Evolutionary conservation across 1,284 basidiomycete genomes (phyloP).

Genomic region (Apiotrichum brassicae): DNA sequence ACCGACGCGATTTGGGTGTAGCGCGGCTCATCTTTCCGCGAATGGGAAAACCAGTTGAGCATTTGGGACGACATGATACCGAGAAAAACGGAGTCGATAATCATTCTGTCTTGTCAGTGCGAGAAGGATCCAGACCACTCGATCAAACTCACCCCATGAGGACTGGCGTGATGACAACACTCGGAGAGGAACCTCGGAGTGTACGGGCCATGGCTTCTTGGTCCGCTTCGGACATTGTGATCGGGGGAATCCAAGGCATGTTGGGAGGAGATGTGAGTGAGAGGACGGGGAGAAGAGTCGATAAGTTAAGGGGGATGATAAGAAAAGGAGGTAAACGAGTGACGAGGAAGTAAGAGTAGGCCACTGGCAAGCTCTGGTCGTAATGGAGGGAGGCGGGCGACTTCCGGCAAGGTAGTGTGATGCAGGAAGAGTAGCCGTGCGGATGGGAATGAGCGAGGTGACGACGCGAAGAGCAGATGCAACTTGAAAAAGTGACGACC

Average conservation of each 20-base stretch:
- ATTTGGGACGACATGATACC: slow-evolving; percentile 10
- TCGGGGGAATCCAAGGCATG: neutral
- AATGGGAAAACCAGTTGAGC: slow-evolving; percentile 10
- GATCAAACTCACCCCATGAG: slow-evolving; percentile 11
- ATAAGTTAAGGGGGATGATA: neutral
- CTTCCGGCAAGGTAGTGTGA: too few relatives aligned
- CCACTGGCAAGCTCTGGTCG: too few relatives aligned
- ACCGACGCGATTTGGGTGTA: slow-evolving; percentile 7
- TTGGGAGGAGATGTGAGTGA: neutral
- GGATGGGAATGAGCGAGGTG: too few relatives aligned
- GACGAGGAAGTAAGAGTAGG: too few relatives aligned
- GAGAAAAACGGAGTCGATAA: slow-evolving; percentile 12
- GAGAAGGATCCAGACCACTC: neutral
- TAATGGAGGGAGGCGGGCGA: too few relatives aligned
- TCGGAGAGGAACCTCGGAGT: neutral
- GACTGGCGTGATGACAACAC: slow-evolving; percentile 10
- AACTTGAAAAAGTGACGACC: neutral
- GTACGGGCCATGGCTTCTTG: neutral
- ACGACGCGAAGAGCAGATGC: neutral
- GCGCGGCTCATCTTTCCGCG: slow-evolving; percentile 6
- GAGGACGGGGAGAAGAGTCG: neutral
- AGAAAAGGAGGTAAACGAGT: too few relatives aligned
- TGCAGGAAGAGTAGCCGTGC: too few relatives aligned
- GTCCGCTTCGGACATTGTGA: neutral
- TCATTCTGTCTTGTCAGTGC: slow-evolving; percentile 1